Conservation (phyloP, 2,329 filamentous ascomycete genomes). For the Periconia sp. region DNA sequence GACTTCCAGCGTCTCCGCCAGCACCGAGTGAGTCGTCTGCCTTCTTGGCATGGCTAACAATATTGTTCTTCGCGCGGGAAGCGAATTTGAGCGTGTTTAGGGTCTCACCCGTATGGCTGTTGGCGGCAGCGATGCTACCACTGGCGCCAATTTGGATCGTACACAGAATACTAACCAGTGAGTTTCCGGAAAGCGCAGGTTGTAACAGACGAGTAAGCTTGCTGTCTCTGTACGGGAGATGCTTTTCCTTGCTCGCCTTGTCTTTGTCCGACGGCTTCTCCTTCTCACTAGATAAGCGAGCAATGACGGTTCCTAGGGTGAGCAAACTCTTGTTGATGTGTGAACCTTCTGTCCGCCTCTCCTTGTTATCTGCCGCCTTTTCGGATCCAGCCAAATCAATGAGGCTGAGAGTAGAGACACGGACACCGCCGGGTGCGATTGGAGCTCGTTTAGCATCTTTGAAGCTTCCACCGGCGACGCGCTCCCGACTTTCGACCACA, state of each 20-base stretch:
- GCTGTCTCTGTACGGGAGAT: slow-evolving; percentile 95
- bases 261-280: slow-evolving; percentile 70
- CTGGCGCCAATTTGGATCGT: slow-evolving; percentile 89
- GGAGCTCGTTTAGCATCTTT: slow-evolving; percentile 50
- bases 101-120: slow-evolving; percentile 83
- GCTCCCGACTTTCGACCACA: slow-evolving; percentile 94
- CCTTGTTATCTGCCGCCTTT: slow-evolving; percentile 92
- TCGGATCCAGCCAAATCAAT: slow-evolving; percentile 98
- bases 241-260: slow-evolving; percentile 87
- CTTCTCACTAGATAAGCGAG: slow-evolving; percentile 86
- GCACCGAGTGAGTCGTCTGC: slow-evolving; percentile 85
- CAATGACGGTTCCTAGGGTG: slow-evolving; percentile 93
- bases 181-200: slow-evolving; percentile 89
- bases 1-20: slow-evolving; percentile 79
- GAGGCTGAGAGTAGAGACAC: slow-evolving; percentile 91
- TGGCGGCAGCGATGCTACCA: slow-evolving; percentile 72
- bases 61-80: slow-evolving; percentile 95
- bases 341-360: slow-evolving; percentile 89
- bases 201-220: slow-evolving; percentile 94
- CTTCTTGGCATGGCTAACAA: slow-evolving; percentile 94
- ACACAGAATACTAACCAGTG: slow-evolving; percentile 95
- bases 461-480: slow-evolving; percentile 55
- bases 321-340: slow-evolving; percentile 99
- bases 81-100: slow-evolving; percentile 97
- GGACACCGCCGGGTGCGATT: slow-evolving; percentile 78